Evolutionary conservation across 495 filamentous ascomycete genomes (phyloP).

Genomic region (Lasiosphaeriaceae sp.): DNA sequence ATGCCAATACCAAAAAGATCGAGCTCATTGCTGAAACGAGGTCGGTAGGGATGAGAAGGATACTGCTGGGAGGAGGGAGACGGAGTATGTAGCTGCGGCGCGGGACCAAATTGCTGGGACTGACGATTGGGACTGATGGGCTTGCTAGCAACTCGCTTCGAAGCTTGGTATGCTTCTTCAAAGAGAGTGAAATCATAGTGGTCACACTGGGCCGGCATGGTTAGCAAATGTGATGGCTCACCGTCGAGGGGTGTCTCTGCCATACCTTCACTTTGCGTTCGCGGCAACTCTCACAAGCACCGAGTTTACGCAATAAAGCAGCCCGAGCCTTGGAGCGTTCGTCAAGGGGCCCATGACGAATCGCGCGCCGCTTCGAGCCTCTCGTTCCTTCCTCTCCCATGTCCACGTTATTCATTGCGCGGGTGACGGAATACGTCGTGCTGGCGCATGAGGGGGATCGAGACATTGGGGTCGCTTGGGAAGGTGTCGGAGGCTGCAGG

Average conservation of each 20-base stretch:
- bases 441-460: slow-evolving; percentile 14
- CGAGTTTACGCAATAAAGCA: slow-evolving; percentile 24
- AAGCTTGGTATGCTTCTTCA: slow-evolving; percentile 9
- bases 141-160: background rate
- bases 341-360: slow-evolving; percentile 18
- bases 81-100: background rate
- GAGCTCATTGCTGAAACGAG: background rate
- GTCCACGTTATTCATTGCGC: slow-evolving; percentile 1
- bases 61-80: background rate
- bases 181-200: slow-evolving; percentile 9
- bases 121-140: background rate
- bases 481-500: slow-evolving; percentile 14
- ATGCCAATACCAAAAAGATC: slow-evolving; percentile 8
- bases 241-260: background rate
- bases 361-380: slow-evolving; percentile 5
- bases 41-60: background rate
- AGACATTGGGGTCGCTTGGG: slow-evolving; percentile 12
- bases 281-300: slow-evolving; percentile 23
- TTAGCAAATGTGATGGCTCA: too few species aligned
- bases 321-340: slow-evolving; percentile 10
- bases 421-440: slow-evolving; percentile 12
- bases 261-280: slow-evolving; percentile 20
- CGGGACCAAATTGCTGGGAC: background rate
- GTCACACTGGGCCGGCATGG: slow-evolving; percentile 7
- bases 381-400: slow-evolving; percentile 2